Base-by-base conservation (phyloP, 768 basidiomycete species). In the Boletus eberwhitei region DNA sequence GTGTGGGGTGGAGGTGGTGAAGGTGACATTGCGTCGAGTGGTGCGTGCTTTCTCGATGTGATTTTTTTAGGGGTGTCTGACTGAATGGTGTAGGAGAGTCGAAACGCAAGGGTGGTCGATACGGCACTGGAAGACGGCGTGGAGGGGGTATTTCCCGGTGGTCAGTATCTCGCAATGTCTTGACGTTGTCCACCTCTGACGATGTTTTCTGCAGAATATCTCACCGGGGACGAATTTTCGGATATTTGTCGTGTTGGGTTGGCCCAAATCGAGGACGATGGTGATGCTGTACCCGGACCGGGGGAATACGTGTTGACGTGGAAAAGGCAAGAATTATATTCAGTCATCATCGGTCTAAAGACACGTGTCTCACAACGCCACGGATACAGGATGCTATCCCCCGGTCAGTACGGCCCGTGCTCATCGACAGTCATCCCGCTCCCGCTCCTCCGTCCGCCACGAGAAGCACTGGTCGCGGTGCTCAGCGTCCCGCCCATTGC, bases 251-350 rank as follows among this genome's bases (percentile, higher is more conserved):
- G 79, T 12, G 70, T 89, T 38, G 74, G 72, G 42, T 64, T 87
- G 53, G 66, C 75, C 4, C 60, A 71, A 26, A 69, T 72, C 22
- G 81, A 78, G 32, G 75, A 77, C 16, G 67, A 71, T 4, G 64
- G 73, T 17, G 70, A 66, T 17, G 56, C 62, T 4, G 71, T 83
- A 36, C 64, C 72, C 8, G 77, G 78, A 16, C 82, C 84, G 0
- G 90, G 86, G 4, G 73, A 73, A 53, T 88, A 87, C 61, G 72
- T 77, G 37, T 64, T 90, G 26, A 72, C 65, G 21, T 92, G 90
- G 90, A 74, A 79, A 72, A 82, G 85, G 88, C 82, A 63, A 37
- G 67, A 11, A 46, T 24, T 52, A 5, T 34, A 13, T 43, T 47
- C 24, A 26, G 24, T 26, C 14, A 16, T 53, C 16, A 14, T 19